A percentile compares a stretch with the other conserved stretches of the same genome.
phyloP scores from a whole-genome alignment of 106 monocot genomes.

The Dendrobium nobile region DNA sequence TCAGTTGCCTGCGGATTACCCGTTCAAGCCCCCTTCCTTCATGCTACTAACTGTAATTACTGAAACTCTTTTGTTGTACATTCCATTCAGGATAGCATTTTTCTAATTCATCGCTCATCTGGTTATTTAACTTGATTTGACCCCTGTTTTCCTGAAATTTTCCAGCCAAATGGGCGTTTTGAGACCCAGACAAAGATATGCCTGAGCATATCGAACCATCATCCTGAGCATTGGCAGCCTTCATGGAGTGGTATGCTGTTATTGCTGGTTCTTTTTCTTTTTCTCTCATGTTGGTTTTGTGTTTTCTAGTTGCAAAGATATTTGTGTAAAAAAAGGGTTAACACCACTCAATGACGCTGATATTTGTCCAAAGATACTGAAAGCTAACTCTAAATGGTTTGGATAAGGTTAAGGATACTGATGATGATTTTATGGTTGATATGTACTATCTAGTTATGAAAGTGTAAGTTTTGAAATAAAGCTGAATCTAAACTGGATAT shows the following conservation, averaged over 20 bases:
- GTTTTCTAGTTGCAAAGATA: not conserved
- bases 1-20: slow-evolving; percentile 85
- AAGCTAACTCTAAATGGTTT: not conserved
- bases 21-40: slow-evolving; percentile 88
- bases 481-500: not conserved
- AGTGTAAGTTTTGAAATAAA: not conserved
- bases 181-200: slow-evolving; percentile 97
- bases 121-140: slow-evolving; percentile 7
- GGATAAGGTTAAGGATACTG: not conserved
- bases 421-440: not conserved
- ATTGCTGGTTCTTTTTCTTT: not conserved
- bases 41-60: slow-evolving; percentile 70
- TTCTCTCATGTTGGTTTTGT: not conserved
- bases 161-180: slow-evolving; percentile 96
- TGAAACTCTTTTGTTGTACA: not conserved
- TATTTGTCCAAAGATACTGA: not conserved
- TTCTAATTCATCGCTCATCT: not conserved
- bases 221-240: slow-evolving; percentile 99
- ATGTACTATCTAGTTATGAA: not conserved
- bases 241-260: slow-evolving; percentile 84
- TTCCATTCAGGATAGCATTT: not conserved
- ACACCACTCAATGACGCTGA: not conserved
- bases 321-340: no score
- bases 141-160: not conserved
- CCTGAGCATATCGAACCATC: slow-evolving; percentile 95